Conservation (phyloP, 768 basidiomycete genomes). For the Xanthoconium stramineum region DNA sequence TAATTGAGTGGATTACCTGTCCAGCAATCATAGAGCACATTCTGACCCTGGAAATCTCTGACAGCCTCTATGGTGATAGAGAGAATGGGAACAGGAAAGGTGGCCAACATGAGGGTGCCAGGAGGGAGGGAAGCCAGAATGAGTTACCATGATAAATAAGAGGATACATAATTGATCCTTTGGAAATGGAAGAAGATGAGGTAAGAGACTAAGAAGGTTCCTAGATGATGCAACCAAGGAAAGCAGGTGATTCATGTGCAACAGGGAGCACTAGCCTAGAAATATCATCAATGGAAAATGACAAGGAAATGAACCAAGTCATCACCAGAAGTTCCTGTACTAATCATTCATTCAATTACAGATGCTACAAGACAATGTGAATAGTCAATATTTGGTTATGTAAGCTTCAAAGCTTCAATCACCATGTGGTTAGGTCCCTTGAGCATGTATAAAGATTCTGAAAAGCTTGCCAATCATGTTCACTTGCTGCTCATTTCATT, state of each 20-base stretch:
- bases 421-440: no score
- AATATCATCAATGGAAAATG: constrained; percentile 11
- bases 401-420: no score
- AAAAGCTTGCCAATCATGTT: constrained; percentile 9
- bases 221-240: constrained; percentile 23
- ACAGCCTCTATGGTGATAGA: constrained; percentile 64
- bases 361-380: no score
- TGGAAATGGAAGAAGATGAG: constrained; percentile 13
- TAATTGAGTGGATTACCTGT: constrained; percentile 41
- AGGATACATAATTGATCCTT: constrained; percentile 21
- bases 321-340: no score
- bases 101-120: constrained; percentile 40
- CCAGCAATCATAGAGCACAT: constrained; percentile 68
- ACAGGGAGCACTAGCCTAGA: background rate
- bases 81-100: constrained; percentile 64
- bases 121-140: constrained; percentile 7
- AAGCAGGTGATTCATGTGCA: constrained; percentile 22
- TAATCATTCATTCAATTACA: no score
- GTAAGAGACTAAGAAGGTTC: constrained; percentile 17
- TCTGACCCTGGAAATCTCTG: constrained; percentile 62
- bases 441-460: no score
- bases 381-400: no score
- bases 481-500: background rate
- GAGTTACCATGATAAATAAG: constrained; percentile 7
- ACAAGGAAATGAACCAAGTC: constrained; percentile 4